A percentile compares a stretch with the other conserved stretches of the same genome.
These are phyloP conservation scores for Talaromyces sp. DNA, from an alignment of 2,329 filamentous ascomycete species.

Conservation along the genomic window DNA sequence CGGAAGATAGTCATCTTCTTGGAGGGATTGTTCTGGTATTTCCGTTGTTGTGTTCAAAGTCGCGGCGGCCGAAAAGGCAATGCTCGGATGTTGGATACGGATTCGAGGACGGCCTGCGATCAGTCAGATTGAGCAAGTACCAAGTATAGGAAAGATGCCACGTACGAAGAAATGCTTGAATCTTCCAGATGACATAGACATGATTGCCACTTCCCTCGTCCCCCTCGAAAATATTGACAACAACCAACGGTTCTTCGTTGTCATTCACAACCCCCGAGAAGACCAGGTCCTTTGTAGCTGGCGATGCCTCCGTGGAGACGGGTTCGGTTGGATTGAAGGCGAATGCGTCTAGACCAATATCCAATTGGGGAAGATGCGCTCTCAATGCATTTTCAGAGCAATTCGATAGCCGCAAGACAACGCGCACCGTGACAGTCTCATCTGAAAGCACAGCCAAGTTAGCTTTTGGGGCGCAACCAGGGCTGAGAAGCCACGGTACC, in stretches of 20 bases:
- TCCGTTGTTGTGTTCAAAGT: slow-evolving; percentile 41
- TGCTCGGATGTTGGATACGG: slow-evolving; percentile 52
- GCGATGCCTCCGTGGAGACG: slow-evolving; percentile 35
- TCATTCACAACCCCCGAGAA: slow-evolving; percentile 36
- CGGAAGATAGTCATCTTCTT: slow-evolving; percentile 50
- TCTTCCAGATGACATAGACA: slow-evolving; percentile 43
- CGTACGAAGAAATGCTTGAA: slow-evolving; percentile 40
- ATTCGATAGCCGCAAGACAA: slow-evolving; percentile 49
- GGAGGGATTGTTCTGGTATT: slow-evolving; percentile 27
- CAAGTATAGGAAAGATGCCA: neutral
- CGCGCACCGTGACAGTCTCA: slow-evolving; percentile 49
- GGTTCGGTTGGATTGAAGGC: slow-evolving; percentile 37
- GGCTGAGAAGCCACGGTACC: neutral
- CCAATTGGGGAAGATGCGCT: slow-evolving; percentile 45
- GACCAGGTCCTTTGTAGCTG: slow-evolving; percentile 36
- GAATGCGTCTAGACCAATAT: slow-evolving; percentile 49
- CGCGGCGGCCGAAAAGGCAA: slow-evolving; percentile 51
- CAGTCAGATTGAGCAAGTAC: neutral
- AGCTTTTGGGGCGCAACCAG: slow-evolving; percentile 9
- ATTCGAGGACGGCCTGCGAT: slow-evolving; percentile 41
- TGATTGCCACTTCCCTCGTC: slow-evolving; percentile 34
- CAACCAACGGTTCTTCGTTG: slow-evolving; percentile 40
- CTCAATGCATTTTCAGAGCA: slow-evolving; percentile 47
- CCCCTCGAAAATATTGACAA: slow-evolving; percentile 40
- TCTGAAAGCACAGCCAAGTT: slow-evolving; percentile 52